These are phyloP conservation scores for Globisporangium spinosum DNA, from an alignment of 352 stramenopile genomes.

Conservation along the genomic window DNA sequence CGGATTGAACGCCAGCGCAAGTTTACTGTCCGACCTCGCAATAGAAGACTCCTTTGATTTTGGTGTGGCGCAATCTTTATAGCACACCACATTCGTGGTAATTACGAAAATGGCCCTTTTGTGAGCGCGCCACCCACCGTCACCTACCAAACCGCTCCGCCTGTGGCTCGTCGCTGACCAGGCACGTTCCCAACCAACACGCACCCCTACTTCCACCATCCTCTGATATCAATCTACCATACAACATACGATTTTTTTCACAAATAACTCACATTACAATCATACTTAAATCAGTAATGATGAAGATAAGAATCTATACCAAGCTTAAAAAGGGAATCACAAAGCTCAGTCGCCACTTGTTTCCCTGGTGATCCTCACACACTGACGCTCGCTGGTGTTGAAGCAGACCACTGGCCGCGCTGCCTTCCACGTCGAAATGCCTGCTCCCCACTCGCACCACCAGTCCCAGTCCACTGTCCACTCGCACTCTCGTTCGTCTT, in stretches of 20 bases:
- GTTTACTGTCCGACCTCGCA: neutral
- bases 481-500: constrained; percentile 2
- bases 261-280: too few relatives aligned
- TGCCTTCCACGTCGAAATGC: constrained; percentile 1
- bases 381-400: constrained; percentile 5
- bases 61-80: neutral
- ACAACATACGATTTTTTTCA: too few relatives aligned
- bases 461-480: neutral
- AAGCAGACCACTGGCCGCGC: constrained; percentile 3
- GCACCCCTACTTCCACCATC: constrained; percentile 1
- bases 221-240: neutral
- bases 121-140: neutral
- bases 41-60: neutral
- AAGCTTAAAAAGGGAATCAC: neutral
- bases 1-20: too few relatives aligned
- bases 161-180: constrained; percentile 4
- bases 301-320: neutral
- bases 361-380: neutral
- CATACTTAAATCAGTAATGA: too few relatives aligned
- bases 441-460: neutral
- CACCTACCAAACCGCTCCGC: neutral
- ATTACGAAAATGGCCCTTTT: constrained; percentile 5
- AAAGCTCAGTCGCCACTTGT: neutral
- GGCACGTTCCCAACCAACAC: constrained; percentile 2
- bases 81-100: neutral